Evolutionary conservation across 148 eudicot genomes (phyloP), one percentile per base, ranked within the genome.

Genomic region (Persicaria maculosa): DNA sequence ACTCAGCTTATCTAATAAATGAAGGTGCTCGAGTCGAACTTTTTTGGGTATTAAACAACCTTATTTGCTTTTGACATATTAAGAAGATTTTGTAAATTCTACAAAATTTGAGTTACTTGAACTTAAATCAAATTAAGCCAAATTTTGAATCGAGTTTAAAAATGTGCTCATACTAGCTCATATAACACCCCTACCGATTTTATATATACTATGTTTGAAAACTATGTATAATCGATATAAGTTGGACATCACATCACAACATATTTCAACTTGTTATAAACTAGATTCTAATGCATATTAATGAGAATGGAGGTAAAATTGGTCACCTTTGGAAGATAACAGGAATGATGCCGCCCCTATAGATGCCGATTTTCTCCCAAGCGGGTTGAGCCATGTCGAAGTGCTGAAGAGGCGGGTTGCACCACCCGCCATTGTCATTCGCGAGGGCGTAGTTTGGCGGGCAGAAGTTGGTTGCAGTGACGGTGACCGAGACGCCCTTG

Each of bases 351-450:
- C 98, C 94, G 22, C 91, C 98, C 7, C 81, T 78, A 57, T 87
- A 93, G 67, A 93, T 86, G 11, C 87, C 98, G 48, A 93, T 93
- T 78, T 91, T 88, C 46, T 91, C 91, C 98, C 98, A 93, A 64
- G 98, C 92, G 4, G 98, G 98, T 45, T 91, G 97, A 74, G 98
- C 91, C 98, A 93, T 93, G 81, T 93, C 98, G 62, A 93, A 93
- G 77, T 93, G 97, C 46, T 88, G 85, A 22, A 85, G 88, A 19
- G 96, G 96, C 3, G 98, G 98, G 69, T 93, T 93, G 78, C 98
- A 93, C 98, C 98, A 93, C 4, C 98, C 98, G 12, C 94, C 97
- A 9, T 67, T 77, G 75, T 86, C 65, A 62, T 77, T 92, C 0
- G 97, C 89, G 50, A 76, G 80, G 70, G 82, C 91, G 45, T 71